Evolutionary conservation across 768 basidiomycete species (phyloP).

Genomic region (Cystobasidium tubakii): DNA sequence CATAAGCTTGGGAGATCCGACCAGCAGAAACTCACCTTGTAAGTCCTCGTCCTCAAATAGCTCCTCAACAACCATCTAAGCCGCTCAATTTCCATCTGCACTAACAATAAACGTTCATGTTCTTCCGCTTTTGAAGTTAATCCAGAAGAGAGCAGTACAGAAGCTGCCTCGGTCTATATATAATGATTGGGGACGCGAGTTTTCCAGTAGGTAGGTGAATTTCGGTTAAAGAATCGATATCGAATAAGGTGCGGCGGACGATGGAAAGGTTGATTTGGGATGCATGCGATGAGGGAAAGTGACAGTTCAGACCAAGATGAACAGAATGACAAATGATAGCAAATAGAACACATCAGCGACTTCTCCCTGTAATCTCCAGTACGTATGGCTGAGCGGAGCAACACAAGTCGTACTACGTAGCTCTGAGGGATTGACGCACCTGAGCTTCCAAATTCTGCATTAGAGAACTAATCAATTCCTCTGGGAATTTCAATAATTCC

Average conservation of each 20-base stretch:
- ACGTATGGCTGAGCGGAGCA: no score
- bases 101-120: conserved; percentile 30
- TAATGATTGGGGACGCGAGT: no score
- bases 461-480: conserved; percentile 36
- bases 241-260: no score
- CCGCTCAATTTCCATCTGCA: conserved; percentile 33
- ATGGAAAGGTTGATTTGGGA: no score
- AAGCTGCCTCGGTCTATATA: conserved; percentile 16
- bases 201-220: no score
- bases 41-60: conserved; percentile 31
- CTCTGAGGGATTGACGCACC: conserved; percentile 33
- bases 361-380: no score
- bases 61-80: conserved; percentile 29
- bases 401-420: no score
- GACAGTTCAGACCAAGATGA: neutral
- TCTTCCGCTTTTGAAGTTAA: conserved; percentile 12
- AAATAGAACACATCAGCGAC: no score
- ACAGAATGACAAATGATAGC: no score
- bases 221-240: no score
- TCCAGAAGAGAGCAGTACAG: conserved; percentile 5
- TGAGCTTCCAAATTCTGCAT: conserved; percentile 37
- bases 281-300: no score
- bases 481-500: conserved; percentile 38
- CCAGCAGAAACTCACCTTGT: conserved; percentile 20
- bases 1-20: no score